These are phyloP conservation scores for Suillus spraguei DNA, from an alignment of 768 basidiomycete genomes.

Conservation along the genomic window DNA sequence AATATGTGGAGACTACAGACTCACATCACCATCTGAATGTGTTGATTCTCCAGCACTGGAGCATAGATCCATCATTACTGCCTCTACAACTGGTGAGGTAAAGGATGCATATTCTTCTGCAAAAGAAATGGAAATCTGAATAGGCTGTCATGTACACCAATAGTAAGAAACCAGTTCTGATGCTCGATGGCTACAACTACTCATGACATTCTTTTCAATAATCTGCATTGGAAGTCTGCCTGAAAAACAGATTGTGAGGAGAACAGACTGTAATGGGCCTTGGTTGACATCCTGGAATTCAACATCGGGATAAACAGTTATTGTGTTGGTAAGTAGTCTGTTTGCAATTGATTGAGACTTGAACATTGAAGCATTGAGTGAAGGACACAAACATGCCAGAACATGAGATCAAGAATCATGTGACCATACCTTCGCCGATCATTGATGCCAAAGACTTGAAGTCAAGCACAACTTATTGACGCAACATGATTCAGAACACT, in stretches of 20 bases:
- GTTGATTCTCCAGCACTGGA: no score
- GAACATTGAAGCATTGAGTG: not conserved
- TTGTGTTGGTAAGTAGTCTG: not conserved
- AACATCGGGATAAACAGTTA: not conserved
- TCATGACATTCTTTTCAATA: not conserved
- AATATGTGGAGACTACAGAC: no score
- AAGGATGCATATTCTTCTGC: no score
- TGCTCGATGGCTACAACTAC: no score
- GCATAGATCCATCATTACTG: no score
- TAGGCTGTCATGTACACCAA: no score
- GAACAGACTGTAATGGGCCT: constrained; percentile 5
- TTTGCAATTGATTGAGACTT: not conserved
- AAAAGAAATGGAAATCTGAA: no score
- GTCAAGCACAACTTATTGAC: not conserved
- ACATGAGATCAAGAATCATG: not conserved
- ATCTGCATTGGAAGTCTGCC: constrained; percentile 13
- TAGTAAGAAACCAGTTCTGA: no score
- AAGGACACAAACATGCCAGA: no score
- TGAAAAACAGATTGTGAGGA: constrained; percentile 13
- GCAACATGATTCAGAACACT: not conserved
- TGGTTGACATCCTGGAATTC: not conserved
- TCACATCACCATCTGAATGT: no score
- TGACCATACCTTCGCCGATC: not conserved
- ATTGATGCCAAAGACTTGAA: no score
- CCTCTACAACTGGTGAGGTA: no score